These are phyloP conservation scores for Udeniomyces megalosporus DNA, from an alignment of 768 basidiomycete genomes.

Conservation along the genomic window DNA sequence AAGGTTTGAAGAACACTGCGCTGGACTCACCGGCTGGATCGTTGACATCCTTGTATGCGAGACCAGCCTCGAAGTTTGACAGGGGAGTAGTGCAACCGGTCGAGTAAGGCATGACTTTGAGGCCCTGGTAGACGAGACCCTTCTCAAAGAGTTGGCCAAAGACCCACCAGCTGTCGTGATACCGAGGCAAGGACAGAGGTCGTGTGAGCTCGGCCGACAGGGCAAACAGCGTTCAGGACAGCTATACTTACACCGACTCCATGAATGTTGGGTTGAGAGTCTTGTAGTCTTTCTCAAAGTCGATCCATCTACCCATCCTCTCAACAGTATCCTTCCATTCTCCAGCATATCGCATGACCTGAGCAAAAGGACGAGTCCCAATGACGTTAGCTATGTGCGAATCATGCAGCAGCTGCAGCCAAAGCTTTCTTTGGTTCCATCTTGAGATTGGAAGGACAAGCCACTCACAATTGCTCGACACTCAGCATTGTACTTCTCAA, in stretches of 20 bases:
- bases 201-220: not conserved
- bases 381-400: too few relatives aligned
- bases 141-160: conserved; percentile 88
- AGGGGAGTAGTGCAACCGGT: conserved; percentile 89
- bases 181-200: not conserved
- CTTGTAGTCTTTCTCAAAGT: conserved; percentile 99
- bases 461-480: conserved; percentile 67
- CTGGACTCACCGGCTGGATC: conserved; percentile 64
- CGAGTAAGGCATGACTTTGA: conserved; percentile 95
- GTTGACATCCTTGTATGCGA: conserved; percentile 77
- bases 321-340: conserved; percentile 94
- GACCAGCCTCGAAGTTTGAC: conserved; percentile 92
- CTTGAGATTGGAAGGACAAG: too few relatives aligned
- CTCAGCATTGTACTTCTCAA: conserved; percentile 92
- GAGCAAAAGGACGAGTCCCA: not conserved
- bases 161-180: conserved; percentile 64
- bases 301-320: conserved; percentile 98
- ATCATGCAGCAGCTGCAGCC: too few relatives aligned
- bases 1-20: not conserved
- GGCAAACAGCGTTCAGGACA: too few relatives aligned
- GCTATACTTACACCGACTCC: conserved; percentile 61
- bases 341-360: conserved; percentile 75
- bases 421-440: too few relatives aligned
- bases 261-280: conserved; percentile 84
- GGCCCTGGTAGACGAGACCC: conserved; percentile 76